phyloP scores from a whole-genome alignment of 23 red algal species.

The Pyropia haitanensis region DNA sequence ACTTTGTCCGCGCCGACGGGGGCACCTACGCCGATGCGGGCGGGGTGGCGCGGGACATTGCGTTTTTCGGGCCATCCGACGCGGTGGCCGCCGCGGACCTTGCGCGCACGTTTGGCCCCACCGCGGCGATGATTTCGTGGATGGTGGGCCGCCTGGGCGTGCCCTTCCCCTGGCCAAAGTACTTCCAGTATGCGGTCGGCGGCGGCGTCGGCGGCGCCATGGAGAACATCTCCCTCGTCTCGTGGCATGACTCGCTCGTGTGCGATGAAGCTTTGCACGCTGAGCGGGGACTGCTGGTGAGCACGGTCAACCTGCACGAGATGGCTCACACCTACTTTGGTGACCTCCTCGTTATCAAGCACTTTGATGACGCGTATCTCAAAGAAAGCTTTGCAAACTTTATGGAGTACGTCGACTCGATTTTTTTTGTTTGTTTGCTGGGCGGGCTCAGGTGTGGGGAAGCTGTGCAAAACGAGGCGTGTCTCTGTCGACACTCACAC shows the following conservation, averaged over 20 bases:
- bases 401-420: not conserved
- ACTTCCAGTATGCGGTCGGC: slow-evolving; percentile 41
- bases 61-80: slow-evolving; percentile 27
- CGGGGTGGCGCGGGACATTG: slow-evolving; percentile 10
- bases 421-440: too few species aligned
- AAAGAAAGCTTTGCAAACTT: slow-evolving; percentile 47
- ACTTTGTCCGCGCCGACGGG: slow-evolving; percentile 35
- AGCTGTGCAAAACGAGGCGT: too few species aligned
- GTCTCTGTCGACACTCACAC: too few species aligned
- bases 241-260: slow-evolving; percentile 60
- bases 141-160: slow-evolving; percentile 41
- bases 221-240: slow-evolving; percentile 70
- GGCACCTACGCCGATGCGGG: slow-evolving; percentile 28
- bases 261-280: slow-evolving; percentile 31
- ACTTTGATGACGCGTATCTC: slow-evolving; percentile 50
- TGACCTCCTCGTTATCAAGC: slow-evolving; percentile 38
- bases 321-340: slow-evolving; percentile 61
- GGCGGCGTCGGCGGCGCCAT: slow-evolving; percentile 62
- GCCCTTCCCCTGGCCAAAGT: slow-evolving; percentile 69
- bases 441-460: too few species aligned
- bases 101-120: slow-evolving; percentile 46
- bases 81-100: slow-evolving; percentile 44
- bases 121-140: slow-evolving; percentile 48
- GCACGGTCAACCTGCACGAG: slow-evolving; percentile 50
- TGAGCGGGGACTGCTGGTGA: slow-evolving; percentile 41